Evolutionary conservation across 2,329 filamentous ascomycete genomes (phyloP).

Genomic region (Kalmusia sp.): DNA sequence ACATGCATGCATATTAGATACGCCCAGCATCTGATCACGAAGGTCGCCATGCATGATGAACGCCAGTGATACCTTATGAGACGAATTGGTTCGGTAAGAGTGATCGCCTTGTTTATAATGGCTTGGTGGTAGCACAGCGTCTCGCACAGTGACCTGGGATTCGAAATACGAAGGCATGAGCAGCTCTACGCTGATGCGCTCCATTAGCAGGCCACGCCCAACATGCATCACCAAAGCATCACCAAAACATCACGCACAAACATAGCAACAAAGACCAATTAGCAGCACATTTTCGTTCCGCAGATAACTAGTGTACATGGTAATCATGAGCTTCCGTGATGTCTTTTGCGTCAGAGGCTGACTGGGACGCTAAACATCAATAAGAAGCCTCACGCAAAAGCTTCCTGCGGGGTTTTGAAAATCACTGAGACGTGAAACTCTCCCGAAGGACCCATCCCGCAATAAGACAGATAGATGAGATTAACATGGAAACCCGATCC

Average conservation of each 20-base stretch:
- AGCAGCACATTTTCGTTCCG: conserved; percentile 41
- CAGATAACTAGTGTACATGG: conserved; percentile 47
- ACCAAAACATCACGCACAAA: conserved; percentile 1
- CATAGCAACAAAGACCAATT: background rate
- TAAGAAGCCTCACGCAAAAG: conserved; percentile 28
- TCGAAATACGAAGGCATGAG: conserved; percentile 29
- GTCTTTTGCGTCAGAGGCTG: conserved; percentile 31
- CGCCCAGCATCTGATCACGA: too few relatives aligned
- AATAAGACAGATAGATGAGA: conserved; percentile 30
- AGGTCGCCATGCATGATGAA: too few relatives aligned
- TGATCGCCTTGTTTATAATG: too few relatives aligned
- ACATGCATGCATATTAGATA: too few relatives aligned
- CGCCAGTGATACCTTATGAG: too few relatives aligned
- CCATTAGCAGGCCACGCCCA: background rate
- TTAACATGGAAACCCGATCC: conserved; percentile 33
- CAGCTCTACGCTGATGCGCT: conserved; percentile 25
- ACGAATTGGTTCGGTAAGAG: too few relatives aligned
- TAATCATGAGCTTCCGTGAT: conserved; percentile 47
- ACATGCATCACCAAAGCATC: background rate
- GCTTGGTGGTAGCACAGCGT: too few relatives aligned
- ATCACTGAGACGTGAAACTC: conserved; percentile 33
- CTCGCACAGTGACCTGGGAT: conserved; percentile 20
- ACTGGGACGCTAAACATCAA: conserved; percentile 43
- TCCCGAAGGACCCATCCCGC: conserved; percentile 25
- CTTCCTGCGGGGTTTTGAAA: conserved; percentile 33